phyloP scores from a whole-genome alignment of 139 green algal genomes.

The Tetraselmis chui region DNA sequence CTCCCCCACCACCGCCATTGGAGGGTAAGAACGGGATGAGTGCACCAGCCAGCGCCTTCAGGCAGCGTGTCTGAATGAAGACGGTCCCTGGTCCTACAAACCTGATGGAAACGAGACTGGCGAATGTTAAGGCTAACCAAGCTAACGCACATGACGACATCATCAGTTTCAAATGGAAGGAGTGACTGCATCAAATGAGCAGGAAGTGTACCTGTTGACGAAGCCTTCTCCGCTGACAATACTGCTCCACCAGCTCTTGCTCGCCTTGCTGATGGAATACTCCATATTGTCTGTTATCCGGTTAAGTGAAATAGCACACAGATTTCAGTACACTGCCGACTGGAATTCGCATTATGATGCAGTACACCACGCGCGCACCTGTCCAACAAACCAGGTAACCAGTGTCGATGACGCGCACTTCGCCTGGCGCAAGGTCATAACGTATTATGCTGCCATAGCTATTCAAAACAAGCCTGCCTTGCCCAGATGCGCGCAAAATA shows the following conservation, averaged over 20 bases:
- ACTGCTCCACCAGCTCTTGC: slow-evolving; percentile 7
- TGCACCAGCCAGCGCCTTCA: slow-evolving; percentile 14
- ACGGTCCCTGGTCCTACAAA: slow-evolving; percentile 21
- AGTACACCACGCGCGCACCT: too few relatives aligned
- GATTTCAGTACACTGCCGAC: too few relatives aligned
- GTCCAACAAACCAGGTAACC: slow-evolving; percentile 4
- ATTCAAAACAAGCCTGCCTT: slow-evolving; percentile 29
- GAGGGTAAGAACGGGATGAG: slow-evolving; percentile 20
- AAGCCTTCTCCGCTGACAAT: slow-evolving; percentile 28
- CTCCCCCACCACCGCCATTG: slow-evolving; percentile 4
- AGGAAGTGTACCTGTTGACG: slow-evolving; percentile 18
- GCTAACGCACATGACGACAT: neutral
- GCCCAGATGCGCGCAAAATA: slow-evolving; percentile 19
- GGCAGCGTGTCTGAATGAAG: slow-evolving; percentile 30
- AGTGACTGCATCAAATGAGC: too few relatives aligned
- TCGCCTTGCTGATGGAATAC: slow-evolving; percentile 16
- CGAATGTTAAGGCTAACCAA: neutral
- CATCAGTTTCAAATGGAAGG: neutral
- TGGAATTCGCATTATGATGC: too few relatives aligned
- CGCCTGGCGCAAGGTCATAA: slow-evolving; percentile 32
- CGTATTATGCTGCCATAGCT: slow-evolving; percentile 30
- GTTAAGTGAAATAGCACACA: too few relatives aligned
- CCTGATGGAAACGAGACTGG: neutral
- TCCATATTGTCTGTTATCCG: neutral
- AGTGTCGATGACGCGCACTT: neutral